Percentiles rank a stretch among this genome's conserved stretches.
These are phyloP conservation scores for Wallacemonas rigidus DNA, from an alignment of 208 protist species.

Conservation along the genomic window DNA sequence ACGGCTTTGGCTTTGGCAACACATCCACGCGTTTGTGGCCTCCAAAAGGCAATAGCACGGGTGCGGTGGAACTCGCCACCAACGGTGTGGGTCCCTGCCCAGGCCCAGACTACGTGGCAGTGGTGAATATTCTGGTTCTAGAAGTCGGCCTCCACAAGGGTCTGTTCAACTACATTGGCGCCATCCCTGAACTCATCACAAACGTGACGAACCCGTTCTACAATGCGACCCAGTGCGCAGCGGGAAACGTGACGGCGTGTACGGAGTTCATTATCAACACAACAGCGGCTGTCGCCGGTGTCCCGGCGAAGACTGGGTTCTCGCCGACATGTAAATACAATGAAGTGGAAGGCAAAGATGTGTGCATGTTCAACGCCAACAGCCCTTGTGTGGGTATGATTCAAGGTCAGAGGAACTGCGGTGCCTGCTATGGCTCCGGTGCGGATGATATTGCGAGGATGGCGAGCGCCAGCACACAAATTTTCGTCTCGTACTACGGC, in stretches of 20 bases:
- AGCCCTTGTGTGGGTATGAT: constrained; percentile 61
- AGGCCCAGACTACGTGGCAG: constrained; percentile 34
- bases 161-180: constrained; percentile 75
- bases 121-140: constrained; percentile 70
- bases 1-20: constrained; percentile 79
- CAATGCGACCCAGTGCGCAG: constrained; percentile 18
- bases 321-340: constrained; percentile 59
- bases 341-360: constrained; percentile 30
- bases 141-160: constrained; percentile 74
- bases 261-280: constrained; percentile 35
- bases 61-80: constrained; percentile 62
- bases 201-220: constrained; percentile 39
- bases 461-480: constrained; percentile 28
- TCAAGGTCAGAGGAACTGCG: constrained; percentile 77
- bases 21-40: constrained; percentile 16
- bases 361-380: constrained; percentile 48
- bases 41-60: constrained; percentile 20
- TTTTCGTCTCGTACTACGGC: constrained; percentile 82
- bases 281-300: constrained; percentile 9
- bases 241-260: neutral
- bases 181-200: neutral
- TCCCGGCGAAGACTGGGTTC: constrained; percentile 75
- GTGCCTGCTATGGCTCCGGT: constrained; percentile 36
- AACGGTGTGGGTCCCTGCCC: constrained; percentile 42
- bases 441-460: constrained; percentile 18